These are phyloP conservation scores for Aspergillus ruber DNA, from an alignment of 2,329 filamentous ascomycete species.

Conservation along the genomic window DNA sequence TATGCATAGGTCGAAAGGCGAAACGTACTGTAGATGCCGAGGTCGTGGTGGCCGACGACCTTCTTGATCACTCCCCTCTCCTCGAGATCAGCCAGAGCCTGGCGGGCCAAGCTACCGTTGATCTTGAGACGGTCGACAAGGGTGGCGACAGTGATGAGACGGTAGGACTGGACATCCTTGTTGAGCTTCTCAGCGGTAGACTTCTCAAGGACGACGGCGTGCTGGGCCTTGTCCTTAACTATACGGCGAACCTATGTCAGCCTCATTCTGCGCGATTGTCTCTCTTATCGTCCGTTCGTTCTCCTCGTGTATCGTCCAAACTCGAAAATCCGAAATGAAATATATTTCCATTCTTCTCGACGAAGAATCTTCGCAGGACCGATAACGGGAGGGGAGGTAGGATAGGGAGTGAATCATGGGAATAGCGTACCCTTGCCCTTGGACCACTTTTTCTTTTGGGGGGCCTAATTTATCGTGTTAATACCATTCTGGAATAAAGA, in stretches of 20 bases:
- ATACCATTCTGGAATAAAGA: constrained; percentile 2
- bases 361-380: constrained; percentile 7
- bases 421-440: constrained; percentile 49
- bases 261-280: constrained; percentile 4
- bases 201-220: constrained; percentile 98
- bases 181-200: constrained; percentile 93
- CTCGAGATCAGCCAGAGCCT: constrained; percentile 86
- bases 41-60: constrained; percentile 90
- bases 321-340: not conserved
- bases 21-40: constrained; percentile 91
- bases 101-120: constrained; percentile 93
- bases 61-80: constrained; percentile 98
- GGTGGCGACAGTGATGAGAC: constrained; percentile 95
- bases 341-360: not conserved
- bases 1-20: not conserved
- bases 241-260: constrained; percentile 30
- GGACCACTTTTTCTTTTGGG: constrained; percentile 53
- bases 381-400: constrained; percentile 3
- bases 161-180: constrained; percentile 99
- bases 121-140: constrained; percentile 99
- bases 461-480: constrained; percentile 31
- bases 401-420: constrained; percentile 9
- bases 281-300: constrained; percentile 15
- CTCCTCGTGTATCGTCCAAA: constrained; percentile 11
- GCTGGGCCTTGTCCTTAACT: constrained; percentile 99